Evolutionary conservation across 2,329 filamentous ascomycete genomes (phyloP).

Genomic region (Ophiostoma sp.): DNA sequence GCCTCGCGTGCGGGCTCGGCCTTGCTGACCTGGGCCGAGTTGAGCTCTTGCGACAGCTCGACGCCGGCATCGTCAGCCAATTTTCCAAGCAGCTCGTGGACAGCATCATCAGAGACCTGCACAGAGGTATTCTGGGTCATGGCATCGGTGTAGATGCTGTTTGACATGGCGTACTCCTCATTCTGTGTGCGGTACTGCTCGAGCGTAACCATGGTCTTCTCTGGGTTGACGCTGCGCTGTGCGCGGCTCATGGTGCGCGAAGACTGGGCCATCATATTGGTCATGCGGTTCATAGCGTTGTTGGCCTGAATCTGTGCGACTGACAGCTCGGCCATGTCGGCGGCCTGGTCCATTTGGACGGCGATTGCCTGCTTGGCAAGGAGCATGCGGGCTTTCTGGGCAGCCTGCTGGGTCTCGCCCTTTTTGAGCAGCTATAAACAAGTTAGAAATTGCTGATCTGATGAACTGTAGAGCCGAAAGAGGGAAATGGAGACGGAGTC

Average conservation of each 20-base stretch:
- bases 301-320: conserved; percentile 59
- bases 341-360: conserved; percentile 59
- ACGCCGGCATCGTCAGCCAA: conserved; percentile 84
- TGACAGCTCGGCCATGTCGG: conserved; percentile 58
- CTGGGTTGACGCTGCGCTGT: conserved; percentile 55
- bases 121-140: conserved; percentile 70
- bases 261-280: conserved; percentile 57
- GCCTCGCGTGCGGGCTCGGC: conserved; percentile 52
- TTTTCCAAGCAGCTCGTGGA: conserved; percentile 78
- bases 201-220: conserved; percentile 56
- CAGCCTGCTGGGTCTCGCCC: conserved; percentile 58
- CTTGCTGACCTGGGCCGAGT: conserved; percentile 49
- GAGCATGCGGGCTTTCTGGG: conserved; percentile 59
- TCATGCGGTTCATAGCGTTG: conserved; percentile 62
- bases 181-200: conserved; percentile 59
- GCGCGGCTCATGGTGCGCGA: conserved; percentile 54
- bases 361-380: conserved; percentile 58
- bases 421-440: conserved; percentile 50
- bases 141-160: conserved; percentile 78
- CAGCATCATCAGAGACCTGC: conserved; percentile 73
- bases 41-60: conserved; percentile 71
- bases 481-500: no score
- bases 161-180: conserved; percentile 59
- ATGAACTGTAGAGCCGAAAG: neutral
- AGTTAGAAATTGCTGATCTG: neutral